These are phyloP conservation scores for Candida ascalaphidarum DNA, from an alignment of 805 yeast genomes.

Conservation along the genomic window DNA sequence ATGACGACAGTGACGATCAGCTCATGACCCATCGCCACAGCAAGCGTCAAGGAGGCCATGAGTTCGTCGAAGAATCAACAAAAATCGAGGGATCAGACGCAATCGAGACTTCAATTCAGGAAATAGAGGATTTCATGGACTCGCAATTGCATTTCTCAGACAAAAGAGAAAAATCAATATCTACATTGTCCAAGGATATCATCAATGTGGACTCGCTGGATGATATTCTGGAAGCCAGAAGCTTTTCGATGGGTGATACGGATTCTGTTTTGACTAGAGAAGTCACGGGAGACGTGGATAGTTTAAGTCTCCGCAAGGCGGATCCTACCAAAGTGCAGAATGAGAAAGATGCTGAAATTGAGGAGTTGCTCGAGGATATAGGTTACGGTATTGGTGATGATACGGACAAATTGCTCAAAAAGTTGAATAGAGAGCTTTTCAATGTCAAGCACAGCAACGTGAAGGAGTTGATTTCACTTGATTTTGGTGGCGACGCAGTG, in stretches of 20 bases:
- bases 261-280: background rate
- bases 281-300: background rate
- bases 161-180: no score
- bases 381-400: constrained; percentile 70
- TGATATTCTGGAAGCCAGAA: constrained; percentile 1
- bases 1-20: constrained; percentile 16
- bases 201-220: constrained; percentile 4
- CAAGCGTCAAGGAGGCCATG: constrained; percentile 5
- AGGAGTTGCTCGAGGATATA: constrained; percentile 68
- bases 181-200: no score
- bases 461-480: constrained; percentile 30
- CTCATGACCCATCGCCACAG: background rate
- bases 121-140: constrained; percentile 30
- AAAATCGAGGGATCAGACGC: constrained; percentile 6
- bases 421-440: constrained; percentile 51
- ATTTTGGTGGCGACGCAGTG: constrained; percentile 22
- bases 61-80: constrained; percentile 9
- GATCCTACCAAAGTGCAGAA: constrained; percentile 2
- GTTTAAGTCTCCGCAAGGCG: no score
- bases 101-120: constrained; percentile 29
- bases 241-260: background rate
- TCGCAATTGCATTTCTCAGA: constrained; percentile 14
- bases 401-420: constrained; percentile 46
- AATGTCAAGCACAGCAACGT: constrained; percentile 57
- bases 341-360: constrained; percentile 37